Conservation (phyloP, 2,329 filamentous ascomycete genomes). For the Phyllosticta paracitricarpa region DNA sequence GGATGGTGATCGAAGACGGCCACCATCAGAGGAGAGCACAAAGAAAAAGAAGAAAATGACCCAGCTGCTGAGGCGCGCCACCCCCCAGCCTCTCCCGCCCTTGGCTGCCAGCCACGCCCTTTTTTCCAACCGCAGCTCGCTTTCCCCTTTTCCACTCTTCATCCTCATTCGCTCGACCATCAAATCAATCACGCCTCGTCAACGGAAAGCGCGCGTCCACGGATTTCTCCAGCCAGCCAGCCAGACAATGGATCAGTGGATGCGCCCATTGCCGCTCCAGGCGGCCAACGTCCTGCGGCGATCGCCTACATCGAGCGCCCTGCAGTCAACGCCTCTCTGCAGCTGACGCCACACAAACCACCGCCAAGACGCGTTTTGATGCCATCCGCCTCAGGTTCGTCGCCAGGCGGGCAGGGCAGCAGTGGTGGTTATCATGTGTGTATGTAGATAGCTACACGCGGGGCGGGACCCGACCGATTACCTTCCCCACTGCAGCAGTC, state of each 20-base stretch:
- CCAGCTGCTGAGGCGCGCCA: not conserved
- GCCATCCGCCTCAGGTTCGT: not conserved
- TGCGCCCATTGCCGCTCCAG: not conserved
- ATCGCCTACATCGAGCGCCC: not conserved
- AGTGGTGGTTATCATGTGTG: too few relatives aligned
- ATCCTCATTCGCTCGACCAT: not conserved
- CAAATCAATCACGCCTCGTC: not conserved
- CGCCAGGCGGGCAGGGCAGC: too few relatives aligned
- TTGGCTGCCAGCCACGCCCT: not conserved
- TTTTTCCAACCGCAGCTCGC: not conserved
- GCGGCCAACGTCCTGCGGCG: not conserved
- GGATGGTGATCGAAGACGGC: not conserved
- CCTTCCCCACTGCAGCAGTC: too few relatives aligned
- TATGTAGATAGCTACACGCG: too few relatives aligned
- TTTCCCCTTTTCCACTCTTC: not conserved
- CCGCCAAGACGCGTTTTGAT: too few relatives aligned
- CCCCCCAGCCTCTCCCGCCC: not conserved
- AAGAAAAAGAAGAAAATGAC: not conserved
- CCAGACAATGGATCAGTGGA: too few relatives aligned
- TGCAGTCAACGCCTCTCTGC: not conserved
- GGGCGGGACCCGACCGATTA: too few relatives aligned
- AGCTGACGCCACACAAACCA: not conserved
- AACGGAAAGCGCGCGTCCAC: not conserved
- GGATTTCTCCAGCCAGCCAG: not conserved
- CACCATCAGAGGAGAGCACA: not conserved